Percentiles rank a stretch among this genome's conserved stretches.
Evolutionary conservation across 139 green algal species (phyloP).

Genomic region (Closterium sp.): DNA sequence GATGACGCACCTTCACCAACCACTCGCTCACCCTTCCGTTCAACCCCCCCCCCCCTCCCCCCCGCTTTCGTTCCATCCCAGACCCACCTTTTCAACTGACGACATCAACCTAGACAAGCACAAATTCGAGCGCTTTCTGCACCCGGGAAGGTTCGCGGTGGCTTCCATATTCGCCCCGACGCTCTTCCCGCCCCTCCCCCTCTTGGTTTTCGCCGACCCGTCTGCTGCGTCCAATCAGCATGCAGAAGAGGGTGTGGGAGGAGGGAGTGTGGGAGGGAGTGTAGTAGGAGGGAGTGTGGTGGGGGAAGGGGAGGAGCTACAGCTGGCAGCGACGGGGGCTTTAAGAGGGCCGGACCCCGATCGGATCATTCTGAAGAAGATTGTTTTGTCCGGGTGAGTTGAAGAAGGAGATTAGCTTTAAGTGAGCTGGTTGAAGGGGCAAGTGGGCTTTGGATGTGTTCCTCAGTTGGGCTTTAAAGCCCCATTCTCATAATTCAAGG

Average conservation of each 20-base stretch:
- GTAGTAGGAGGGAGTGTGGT: not conserved
- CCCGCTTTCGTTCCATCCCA: too few species aligned
- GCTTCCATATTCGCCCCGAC: conserved; percentile 84
- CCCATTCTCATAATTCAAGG: too few species aligned
- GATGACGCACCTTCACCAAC: too few species aligned
- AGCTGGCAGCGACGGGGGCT: conserved; percentile 35
- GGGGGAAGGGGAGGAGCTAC: not conserved
- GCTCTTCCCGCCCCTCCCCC: conserved; percentile 74
- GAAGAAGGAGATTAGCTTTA: too few species aligned
- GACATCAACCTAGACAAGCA: too few species aligned
- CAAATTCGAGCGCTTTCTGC: conserved; percentile 65
- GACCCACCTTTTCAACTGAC: too few species aligned
- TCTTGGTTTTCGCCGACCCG: conserved; percentile 76
- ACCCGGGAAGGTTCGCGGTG: conserved; percentile 58
- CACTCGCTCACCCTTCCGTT: too few species aligned
- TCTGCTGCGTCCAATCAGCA: not conserved
- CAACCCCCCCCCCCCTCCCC: too few species aligned
- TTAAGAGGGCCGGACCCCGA: conserved; percentile 23
- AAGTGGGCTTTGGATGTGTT: too few species aligned
- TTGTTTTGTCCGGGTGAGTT: conserved; percentile 47
- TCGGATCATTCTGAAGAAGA: conserved; percentile 50
- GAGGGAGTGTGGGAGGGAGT: not conserved
- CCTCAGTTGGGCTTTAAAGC: not conserved
- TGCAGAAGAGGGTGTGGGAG: not conserved
- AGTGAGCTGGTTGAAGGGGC: too few species aligned